Base-by-base conservation (phyloP, 306 rosid species). In the Prunus mongolica region DNA sequence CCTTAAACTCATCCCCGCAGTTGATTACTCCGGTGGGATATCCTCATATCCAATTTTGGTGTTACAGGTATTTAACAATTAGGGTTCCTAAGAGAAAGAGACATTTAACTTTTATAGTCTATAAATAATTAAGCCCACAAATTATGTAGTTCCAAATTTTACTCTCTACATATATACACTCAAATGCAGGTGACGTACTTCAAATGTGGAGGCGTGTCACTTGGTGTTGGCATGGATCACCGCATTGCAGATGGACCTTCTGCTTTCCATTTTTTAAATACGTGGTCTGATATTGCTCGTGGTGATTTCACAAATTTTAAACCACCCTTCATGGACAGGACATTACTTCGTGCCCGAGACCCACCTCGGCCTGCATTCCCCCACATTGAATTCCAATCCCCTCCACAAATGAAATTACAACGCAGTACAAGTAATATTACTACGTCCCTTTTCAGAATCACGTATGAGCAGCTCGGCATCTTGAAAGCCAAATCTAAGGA, bases 261-360 rank as follows among this genome's bases (percentile, higher is more conserved):
- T 28, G 98, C 96, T 22, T 87, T 94, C 30, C 98, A 90, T 75
- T 94, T 90, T 49, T 82, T 92, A 61, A 94, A 91, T 38, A 57
- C 98, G 27, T 94, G 98, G 98, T 86, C 97, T 12, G 98, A 94
- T 72, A 87, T 94, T 78, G 91, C 96, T 25, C 93, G 96, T 6
- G 96, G 98, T 22, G 97, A 92, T 32, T 82, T 90, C 10, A 85
- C 86, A 12, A 51, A 86, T 41, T 30, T 30, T 30, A 30, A 30
- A 30, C 91, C 91, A 50, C 98, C 98, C 3, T 89, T 89, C 82
- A 83, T 94, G n/a, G 89, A 90, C 68, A 77, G 98, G 65, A 92
- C 93, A 18, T 80, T 92, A 4, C 95, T 94, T 32, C 85, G 89
- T 2, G 85, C 96, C 0, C 80, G 87, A 1, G 95, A 94, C 68